Evolutionary conservation across 805 yeast species (phyloP), one percentile per base, ranked within the genome.

Genomic region (Candida suzukii): DNA sequence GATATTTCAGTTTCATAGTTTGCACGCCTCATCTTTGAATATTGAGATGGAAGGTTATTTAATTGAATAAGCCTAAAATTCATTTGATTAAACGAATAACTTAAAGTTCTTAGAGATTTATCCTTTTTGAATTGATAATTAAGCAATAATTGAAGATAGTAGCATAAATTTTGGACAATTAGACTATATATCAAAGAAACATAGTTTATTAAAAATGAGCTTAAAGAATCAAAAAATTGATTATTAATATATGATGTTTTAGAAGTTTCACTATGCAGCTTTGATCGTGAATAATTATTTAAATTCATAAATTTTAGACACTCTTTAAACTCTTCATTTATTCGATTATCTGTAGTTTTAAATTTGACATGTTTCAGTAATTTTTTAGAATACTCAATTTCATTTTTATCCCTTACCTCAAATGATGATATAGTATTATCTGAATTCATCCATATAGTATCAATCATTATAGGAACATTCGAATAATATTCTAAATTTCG

Each of bases 1-100:
- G 47, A 60, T 41, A 46, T 57, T 50, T 66, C 76, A 48, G 70
- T 67, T 49, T 74, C 75, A 39, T 49, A 37, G 41, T 51, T 44
- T n/a, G 63, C 56, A 18, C 50, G 43, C 31, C 49, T 52, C 24
- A 82, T 70, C 37, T 79, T 74, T 38, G 78, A 57, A 51, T 83
- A 86, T 54, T 90, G 97, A 2, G 76, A 69, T 0, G 97, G 97
- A 51, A 88, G 76, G 52, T 76, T 81, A 49, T 85, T 76, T 14
- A 87, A 57, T 50, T 90, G 96, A 46, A 78, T 81, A 13, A 85
- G 61, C 35, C 96, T 63, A 24, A 88, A 63, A 56, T 88, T 95
- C 2, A 88, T 64, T 57, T 91, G 98, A 51, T 80, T 80, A 4
- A 87, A 80, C 1, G 84, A 72, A 3, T 80, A 82, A 31, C 52